Evolutionary conservation across 768 basidiomycete species (phyloP).

Genomic region (Bullera alba): DNA sequence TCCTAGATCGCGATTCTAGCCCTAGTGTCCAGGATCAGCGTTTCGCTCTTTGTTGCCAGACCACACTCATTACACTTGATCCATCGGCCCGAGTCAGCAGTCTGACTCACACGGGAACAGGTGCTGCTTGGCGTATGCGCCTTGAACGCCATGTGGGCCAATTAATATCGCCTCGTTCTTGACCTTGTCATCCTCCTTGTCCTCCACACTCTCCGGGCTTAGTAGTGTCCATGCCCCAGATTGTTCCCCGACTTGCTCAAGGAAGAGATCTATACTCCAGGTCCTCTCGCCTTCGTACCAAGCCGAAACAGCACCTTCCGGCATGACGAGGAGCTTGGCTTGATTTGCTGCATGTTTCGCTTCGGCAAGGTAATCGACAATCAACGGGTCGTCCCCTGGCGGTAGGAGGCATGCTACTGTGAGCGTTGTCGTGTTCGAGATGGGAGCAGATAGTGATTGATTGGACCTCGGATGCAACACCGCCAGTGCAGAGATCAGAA

Average conservation of each 20-base stretch:
- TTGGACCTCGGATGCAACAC: no score
- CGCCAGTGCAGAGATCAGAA: no score
- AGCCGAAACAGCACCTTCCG: conserved; percentile 5
- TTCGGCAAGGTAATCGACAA: conserved; percentile 1
- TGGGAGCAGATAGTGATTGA: background rate
- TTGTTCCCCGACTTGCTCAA: conserved; percentile 1
- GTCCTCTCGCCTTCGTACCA: background rate
- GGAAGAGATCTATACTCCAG: conserved; percentile 5
- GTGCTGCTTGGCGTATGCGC: conserved; percentile 11
- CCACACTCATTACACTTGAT: no score
- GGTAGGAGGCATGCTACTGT: conserved; percentile 10
- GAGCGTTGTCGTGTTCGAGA: conserved; percentile 6
- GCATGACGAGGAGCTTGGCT: conserved; percentile 11
- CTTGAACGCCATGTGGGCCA: conserved; percentile 7
- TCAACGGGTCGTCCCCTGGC: background rate
- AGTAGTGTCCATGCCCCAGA: conserved; percentile 13
- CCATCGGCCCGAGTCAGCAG: background rate
- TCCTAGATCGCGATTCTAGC: no score
- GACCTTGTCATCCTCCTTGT: conserved; percentile 1
- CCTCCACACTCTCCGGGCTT: conserved; percentile 4
- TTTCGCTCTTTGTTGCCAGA: no score
- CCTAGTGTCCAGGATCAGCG: no score
- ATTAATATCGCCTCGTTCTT: conserved; percentile 12
- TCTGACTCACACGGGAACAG: conserved; percentile 7
- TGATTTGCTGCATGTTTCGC: background rate